Evolutionary conservation across 371 early-diverging fungal species (phyloP), one percentile per base, ranked within the genome.

Genomic region (Mucor mucedo): DNA sequence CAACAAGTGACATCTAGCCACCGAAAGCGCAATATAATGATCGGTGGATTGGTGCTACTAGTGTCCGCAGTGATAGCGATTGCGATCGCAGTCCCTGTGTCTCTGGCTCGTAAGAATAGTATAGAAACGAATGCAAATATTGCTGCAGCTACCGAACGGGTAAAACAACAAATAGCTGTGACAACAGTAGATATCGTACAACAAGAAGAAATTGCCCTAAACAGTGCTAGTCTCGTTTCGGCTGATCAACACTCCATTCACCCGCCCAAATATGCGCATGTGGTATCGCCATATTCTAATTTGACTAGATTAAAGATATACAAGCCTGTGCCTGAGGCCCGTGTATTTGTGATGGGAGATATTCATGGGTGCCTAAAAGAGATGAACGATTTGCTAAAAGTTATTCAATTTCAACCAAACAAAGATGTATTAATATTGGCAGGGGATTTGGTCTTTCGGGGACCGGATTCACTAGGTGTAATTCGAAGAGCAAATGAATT

Each of bases 331-430:
- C 52, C 55, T 1, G 41, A 55, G 11, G 60, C 75, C 29, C 78
- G 88, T 1, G 64, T 91, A 28, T 75, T 89, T 35, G 75, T 91
- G 27, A 76, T 91, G 53, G 91, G 91, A 2, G 91, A 91, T 63
- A 75, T 91, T 48, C 91, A 91, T 55, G 91, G 91, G 4, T 76
- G 82, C 28, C 38, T 84, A 0, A 55, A 70, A 2, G 88, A 89
- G 55, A 66, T 91, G 10, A 67, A 82, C 9, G 28, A 52, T 13
- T 75, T 90, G 4, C 56, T 91, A 11, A 67, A 73, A 0, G 58
- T 75, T 21, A 63, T 90, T 28, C 8, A 69, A 10, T 88, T 74
- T 47, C 29, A 66, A 5, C 66, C 78, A 21, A 38, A 42, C 0
- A 52, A 58, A 0, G 91, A 91, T 69, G 75, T 76, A 39, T 49